Conservation (phyloP, 75 land plant genomes). For the Cupressus sempervirens region DNA sequence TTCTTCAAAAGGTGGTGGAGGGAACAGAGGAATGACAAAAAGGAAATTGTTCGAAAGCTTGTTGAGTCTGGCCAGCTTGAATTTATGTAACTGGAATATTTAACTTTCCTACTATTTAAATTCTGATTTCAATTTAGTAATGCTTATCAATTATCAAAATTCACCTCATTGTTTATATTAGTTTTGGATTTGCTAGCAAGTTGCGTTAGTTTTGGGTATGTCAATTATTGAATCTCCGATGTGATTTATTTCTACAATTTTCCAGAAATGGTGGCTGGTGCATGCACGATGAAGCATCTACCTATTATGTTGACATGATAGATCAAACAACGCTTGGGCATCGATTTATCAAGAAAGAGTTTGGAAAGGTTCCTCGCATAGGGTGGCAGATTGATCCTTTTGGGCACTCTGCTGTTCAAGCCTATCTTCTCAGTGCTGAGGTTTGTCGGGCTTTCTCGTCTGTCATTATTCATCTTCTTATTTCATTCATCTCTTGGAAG, state of each 20-base stretch:
- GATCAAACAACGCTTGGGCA: slow-evolving; percentile 88
- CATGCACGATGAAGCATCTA: slow-evolving; percentile 81
- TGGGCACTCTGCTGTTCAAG: slow-evolving; percentile 88
- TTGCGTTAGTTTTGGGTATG: background rate
- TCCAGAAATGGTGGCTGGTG: slow-evolving; percentile 81
- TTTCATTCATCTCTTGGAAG: background rate
- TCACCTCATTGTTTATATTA: background rate
- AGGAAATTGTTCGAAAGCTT: slow-evolving; percentile 56
- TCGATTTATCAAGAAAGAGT: slow-evolving; percentile 53
- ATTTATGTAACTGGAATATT: slow-evolving; percentile 59
- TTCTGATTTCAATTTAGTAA: background rate
- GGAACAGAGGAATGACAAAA: slow-evolving; percentile 57
- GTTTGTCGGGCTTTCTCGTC: slow-evolving; percentile 22
- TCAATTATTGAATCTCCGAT: background rate
- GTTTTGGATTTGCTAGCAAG: background rate
- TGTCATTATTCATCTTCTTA: background rate
- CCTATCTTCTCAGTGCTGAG: slow-evolving; percentile 74
- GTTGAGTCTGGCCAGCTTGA: slow-evolving; percentile 85
- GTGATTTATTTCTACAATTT: slow-evolving; percentile 2
- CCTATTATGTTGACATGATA: slow-evolving; percentile 78
- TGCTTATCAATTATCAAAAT: background rate
- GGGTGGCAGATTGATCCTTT: slow-evolving; percentile 95
- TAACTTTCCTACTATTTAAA: background rate
- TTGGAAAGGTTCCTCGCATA: slow-evolving; percentile 58
- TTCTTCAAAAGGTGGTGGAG: slow-evolving; percentile 99